Percentiles rank a stretch among this genome's conserved stretches.
Conservation (phyloP, 768 basidiomycete species). For the Rhodotorula paludigena region DNA sequence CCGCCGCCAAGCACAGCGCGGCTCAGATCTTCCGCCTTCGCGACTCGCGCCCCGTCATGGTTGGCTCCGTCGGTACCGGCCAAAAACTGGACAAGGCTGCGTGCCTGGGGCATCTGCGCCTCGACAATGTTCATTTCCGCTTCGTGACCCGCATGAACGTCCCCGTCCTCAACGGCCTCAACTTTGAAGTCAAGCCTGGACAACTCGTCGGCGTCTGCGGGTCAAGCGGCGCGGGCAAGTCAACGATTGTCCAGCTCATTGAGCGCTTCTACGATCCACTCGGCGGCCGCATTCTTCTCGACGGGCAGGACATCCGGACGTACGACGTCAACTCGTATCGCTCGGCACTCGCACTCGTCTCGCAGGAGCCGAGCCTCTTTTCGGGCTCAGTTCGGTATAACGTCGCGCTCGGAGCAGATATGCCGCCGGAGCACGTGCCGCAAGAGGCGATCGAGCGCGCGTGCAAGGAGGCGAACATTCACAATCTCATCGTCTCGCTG, state of each 20-base stretch:
- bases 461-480: conserved; percentile 48
- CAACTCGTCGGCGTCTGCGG: conserved; percentile 50
- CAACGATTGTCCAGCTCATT: conserved; percentile 49
- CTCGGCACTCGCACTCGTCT: conserved; percentile 50
- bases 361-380: conserved; percentile 52
- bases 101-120: conserved; percentile 47
- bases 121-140: conserved; percentile 48
- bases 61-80: conserved; percentile 57
- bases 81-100: conserved; percentile 40
- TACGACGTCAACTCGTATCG: conserved; percentile 50
- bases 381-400: conserved; percentile 52
- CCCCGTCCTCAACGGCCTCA: conserved; percentile 44
- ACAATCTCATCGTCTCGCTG: conserved; percentile 39
- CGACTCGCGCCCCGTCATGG: conserved; percentile 71
- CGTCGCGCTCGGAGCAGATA: conserved; percentile 50
- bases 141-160: conserved; percentile 48
- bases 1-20: conserved; percentile 56
- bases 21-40: conserved; percentile 73
- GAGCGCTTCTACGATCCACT: conserved; percentile 47
- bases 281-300: conserved; percentile 46
- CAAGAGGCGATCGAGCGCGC: conserved; percentile 50
- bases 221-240: conserved; percentile 50
- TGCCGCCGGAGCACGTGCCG: conserved; percentile 49
- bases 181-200: conserved; percentile 46
- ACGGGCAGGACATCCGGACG: conserved; percentile 49